Evolutionary conservation across 176 grass and related monocot species (phyloP).

Genomic region (Rhipidocladum racemiflorum): DNA sequence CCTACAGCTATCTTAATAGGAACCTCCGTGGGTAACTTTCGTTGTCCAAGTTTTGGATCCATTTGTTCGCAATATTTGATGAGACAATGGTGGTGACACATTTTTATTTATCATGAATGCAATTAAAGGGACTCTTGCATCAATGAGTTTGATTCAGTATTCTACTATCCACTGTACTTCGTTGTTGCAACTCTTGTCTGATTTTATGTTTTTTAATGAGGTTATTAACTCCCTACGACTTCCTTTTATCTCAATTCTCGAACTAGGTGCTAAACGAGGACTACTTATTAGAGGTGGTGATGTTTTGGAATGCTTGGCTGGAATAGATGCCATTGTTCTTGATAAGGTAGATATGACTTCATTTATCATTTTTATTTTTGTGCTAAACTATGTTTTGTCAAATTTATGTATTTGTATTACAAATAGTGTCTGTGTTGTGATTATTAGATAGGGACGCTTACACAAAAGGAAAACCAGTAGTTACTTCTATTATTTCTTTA

Average conservation of each 20-base stretch:
- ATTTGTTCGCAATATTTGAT: constrained; percentile 14
- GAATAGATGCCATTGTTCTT: constrained; percentile 70
- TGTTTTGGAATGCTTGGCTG: constrained; percentile 90
- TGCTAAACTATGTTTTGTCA: not conserved
- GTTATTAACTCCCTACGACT: not conserved
- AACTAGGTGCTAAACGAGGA: constrained; percentile 85
- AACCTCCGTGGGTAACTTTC: constrained; percentile 82
- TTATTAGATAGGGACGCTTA: constrained; percentile 75
- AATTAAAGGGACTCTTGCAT: not conserved
- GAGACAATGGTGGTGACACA: not conserved
- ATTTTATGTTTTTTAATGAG: constrained; percentile 6
- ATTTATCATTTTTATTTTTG: constrained; percentile 8
- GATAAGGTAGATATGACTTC: constrained; percentile 61
- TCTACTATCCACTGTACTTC: not conserved
- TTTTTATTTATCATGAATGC: not conserved
- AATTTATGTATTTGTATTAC: not conserved
- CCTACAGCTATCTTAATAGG: constrained; percentile 97
- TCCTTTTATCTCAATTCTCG: constrained; percentile 22
- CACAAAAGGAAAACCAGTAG: constrained; percentile 94
- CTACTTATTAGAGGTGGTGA: constrained; percentile 94
- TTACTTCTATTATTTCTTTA: constrained; percentile 75
- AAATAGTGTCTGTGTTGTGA: not conserved
- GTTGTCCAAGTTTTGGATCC: not conserved
- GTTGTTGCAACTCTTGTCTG: not conserved
- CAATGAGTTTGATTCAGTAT: not conserved